These are phyloP conservation scores for Mycena galopus DNA, from an alignment of 768 basidiomycete genomes.

Conservation along the genomic window DNA sequence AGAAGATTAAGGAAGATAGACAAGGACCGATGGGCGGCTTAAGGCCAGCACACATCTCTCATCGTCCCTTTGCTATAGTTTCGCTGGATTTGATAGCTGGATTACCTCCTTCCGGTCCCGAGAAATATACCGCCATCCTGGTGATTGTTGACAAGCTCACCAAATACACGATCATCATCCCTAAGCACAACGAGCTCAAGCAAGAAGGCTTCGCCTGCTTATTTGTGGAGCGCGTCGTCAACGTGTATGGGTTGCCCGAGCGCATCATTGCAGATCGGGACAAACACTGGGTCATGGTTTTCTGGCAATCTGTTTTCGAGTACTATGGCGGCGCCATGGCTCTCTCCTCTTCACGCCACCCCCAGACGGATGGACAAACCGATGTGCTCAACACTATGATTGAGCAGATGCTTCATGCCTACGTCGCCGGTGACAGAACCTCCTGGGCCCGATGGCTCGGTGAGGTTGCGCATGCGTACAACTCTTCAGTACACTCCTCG, in stretches of 20 bases:
- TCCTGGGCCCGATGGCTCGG: background rate
- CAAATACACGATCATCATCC: background rate
- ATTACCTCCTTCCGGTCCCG: no score
- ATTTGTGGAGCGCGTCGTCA: background rate
- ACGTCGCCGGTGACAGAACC: accelerated
- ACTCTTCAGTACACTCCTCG: background rate
- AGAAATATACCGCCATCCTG: background rate
- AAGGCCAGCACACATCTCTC: background rate
- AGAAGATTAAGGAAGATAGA: background rate
- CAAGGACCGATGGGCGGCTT: background rate
- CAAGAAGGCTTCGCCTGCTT: background rate
- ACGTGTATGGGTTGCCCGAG: background rate
- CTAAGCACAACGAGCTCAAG: background rate
- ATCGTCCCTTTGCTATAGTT: background rate
- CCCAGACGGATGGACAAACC: no score
- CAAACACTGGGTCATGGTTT: background rate
- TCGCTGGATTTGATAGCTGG: background rate
- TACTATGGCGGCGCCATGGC: background rate
- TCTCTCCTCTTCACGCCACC: background rate
- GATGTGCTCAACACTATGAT: no score
- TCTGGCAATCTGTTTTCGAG: background rate
- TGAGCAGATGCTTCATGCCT: no score
- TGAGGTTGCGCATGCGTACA: background rate
- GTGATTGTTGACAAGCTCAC: background rate
- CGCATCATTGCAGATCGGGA: background rate